Conservation (phyloP, 495 filamentous ascomycete genomes). For the Cercophora samala region DNA sequence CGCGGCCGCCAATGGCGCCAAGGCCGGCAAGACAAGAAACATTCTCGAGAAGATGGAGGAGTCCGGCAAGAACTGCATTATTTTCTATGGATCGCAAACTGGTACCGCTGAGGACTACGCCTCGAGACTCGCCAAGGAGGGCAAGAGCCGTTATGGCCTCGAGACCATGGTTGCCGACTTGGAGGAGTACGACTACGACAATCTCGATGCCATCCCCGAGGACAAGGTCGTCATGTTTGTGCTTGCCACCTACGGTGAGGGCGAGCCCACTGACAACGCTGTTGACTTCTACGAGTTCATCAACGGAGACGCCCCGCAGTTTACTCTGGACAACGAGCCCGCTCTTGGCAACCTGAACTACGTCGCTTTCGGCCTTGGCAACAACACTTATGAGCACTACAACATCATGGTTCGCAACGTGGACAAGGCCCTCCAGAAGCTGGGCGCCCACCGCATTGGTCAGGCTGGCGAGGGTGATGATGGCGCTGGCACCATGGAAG, state of each 20-base stretch:
- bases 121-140: slow-evolving; percentile 95
- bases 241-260: slow-evolving; percentile 95
- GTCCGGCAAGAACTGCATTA: slow-evolving; percentile 91
- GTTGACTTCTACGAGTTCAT: slow-evolving; percentile 99
- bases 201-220: slow-evolving; percentile 80
- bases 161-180: slow-evolving; percentile 99
- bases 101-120: slow-evolving; percentile 99
- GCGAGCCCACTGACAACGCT: slow-evolving; percentile 97
- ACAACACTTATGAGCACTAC: slow-evolving; percentile 99
- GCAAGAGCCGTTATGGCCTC: slow-evolving; percentile 89
- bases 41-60: slow-evolving; percentile 96
- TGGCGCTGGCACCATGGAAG: slow-evolving; percentile 98
- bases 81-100: slow-evolving; percentile 98
- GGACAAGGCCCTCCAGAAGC: slow-evolving; percentile 70
- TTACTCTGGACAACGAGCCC: slow-evolving; percentile 74
- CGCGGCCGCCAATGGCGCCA: slow-evolving; percentile 63
- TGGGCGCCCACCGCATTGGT: slow-evolving; percentile 81
- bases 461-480: slow-evolving; percentile 94
- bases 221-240: slow-evolving; percentile 95
- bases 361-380: slow-evolving; percentile 91
- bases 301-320: slow-evolving; percentile 71
- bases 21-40: slow-evolving; percentile 84
- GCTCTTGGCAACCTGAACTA: slow-evolving; percentile 84
- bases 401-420: slow-evolving; percentile 96
- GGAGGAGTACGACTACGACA: slow-evolving; percentile 97